Conservation (phyloP, 2,329 filamentous ascomycete genomes). For the Graphilbum fragrans region DNA sequence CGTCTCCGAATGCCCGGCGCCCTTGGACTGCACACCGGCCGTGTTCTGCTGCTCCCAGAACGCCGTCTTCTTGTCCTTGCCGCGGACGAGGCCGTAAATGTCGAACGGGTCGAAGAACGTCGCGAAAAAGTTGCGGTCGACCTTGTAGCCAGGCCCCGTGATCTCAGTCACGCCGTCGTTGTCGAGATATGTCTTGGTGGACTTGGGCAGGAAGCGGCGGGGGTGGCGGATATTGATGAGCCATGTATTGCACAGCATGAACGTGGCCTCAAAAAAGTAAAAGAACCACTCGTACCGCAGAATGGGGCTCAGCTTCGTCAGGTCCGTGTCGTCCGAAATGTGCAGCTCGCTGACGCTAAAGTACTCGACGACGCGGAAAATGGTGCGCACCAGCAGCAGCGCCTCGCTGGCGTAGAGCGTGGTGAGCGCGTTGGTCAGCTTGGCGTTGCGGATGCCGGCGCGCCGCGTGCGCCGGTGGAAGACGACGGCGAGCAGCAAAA, state of each 20-base stretch:
- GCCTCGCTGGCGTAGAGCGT: slow-evolving; percentile 38
- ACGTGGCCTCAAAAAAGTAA: slow-evolving; percentile 40
- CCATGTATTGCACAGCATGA: slow-evolving; percentile 39
- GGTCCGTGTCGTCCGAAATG: slow-evolving; percentile 46
- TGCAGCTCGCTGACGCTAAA: slow-evolving; percentile 39
- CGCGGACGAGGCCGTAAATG: slow-evolving; percentile 11
- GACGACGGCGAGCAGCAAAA: slow-evolving; percentile 30
- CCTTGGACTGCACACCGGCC: neutral
- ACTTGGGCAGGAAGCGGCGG: slow-evolving; percentile 34
- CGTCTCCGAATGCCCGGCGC: too few relatives aligned
- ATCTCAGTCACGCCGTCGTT: slow-evolving; percentile 37
- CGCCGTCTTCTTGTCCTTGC: slow-evolving; percentile 12
- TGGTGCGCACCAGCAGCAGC: slow-evolving; percentile 39
- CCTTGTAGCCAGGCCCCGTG: slow-evolving; percentile 34
- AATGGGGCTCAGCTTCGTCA: slow-evolving; percentile 36
- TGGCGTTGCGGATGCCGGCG: slow-evolving; percentile 20
- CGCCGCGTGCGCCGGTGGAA: slow-evolving; percentile 34
- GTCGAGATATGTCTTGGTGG: slow-evolving; percentile 35
- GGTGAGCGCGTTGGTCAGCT: slow-evolving; percentile 24
- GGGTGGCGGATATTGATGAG: slow-evolving; percentile 40
- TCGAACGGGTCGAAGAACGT: slow-evolving; percentile 25
- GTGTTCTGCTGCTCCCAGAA: slow-evolving; percentile 10
- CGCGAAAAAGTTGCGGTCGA: slow-evolving; percentile 28
- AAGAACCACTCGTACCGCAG: slow-evolving; percentile 49
- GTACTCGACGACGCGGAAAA: slow-evolving; percentile 48